A percentile compares a stretch with the other conserved stretches of the same genome.
phyloP scores from a whole-genome alignment of 306 rosid species.

The Ormosia semicastrata region DNA sequence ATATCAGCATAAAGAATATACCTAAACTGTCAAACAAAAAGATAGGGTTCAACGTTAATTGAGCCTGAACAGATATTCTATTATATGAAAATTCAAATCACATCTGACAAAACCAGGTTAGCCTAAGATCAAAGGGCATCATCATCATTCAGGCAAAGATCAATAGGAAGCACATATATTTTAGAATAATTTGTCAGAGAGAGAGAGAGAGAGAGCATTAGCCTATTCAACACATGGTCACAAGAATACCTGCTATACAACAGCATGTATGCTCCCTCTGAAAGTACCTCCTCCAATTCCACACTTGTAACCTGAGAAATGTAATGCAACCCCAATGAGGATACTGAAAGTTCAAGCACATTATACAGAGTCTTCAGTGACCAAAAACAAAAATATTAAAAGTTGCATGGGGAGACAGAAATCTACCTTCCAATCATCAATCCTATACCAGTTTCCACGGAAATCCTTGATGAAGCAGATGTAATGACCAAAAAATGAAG shows the following conservation, averaged over 20 bases:
- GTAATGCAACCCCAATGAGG: conserved; percentile 22
- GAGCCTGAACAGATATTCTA: background rate
- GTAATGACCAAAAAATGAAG: conserved; percentile 95
- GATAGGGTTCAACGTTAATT: background rate
- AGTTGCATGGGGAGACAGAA: conserved; percentile 7
- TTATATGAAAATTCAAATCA: background rate
- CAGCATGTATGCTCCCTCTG: conserved; percentile 97
- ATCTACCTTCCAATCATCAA: conserved; percentile 84
- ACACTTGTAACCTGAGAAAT: conserved; percentile 61
- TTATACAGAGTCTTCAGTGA: background rate
- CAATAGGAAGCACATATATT: background rate
- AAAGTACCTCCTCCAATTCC: conserved; percentile 91
- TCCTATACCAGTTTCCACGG: conserved; percentile 72
- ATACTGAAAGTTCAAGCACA: conserved; percentile 19
- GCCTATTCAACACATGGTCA: conserved; percentile 13
- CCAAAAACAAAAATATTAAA: conserved; percentile 10
- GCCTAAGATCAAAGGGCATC: conserved; percentile 5
- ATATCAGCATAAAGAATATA: background rate
- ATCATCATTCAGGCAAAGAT: conserved; percentile 14
- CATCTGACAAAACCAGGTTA: background rate
- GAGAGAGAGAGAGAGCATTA: background rate
- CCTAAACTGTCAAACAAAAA: background rate
- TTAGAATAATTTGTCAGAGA: background rate
- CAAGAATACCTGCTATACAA: conserved; percentile 76
- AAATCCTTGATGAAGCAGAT: conserved; percentile 90